Evolutionary conservation across 306 rosid species (phyloP), one percentile per base, ranked within the genome.

Genomic region (Pyrus communis): DNA sequence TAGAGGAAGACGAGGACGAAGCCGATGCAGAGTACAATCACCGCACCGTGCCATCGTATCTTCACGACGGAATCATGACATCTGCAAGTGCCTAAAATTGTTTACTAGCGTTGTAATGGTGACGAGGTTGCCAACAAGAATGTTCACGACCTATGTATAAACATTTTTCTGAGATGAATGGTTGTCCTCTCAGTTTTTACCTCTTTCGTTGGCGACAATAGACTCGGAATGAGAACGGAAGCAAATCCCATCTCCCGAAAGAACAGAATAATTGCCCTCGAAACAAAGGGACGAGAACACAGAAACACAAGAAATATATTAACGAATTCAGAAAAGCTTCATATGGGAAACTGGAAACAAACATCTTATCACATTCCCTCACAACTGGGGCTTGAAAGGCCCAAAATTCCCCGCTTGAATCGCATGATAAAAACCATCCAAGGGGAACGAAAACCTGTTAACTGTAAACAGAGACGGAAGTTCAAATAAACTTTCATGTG

Each of bases 351-450:
- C 86, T 55, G 71, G 45, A 59, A 77, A 79, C 84, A 82, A 67
- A 75, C 77, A 70, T 69, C 86, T 71, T 72, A 75, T 43, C 82
- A 77, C 63, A 66, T 71, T 71, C 80, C 81, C 83, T 66, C 73
- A 58, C 70, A 81, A 81, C 80, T 77, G 64, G 85, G 70, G 74
- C 76, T 75, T 80, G 64, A 72, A 77, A 77, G 82, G 82, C 85
- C 86, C 83, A 84, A 83, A 86, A 83, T 59, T 90, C 67, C 93
- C 94, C 96, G 80, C 87, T 81, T 70, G 90, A 87, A 86, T 76
- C 86, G 91, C 89, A 81, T 81, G 74, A 82, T 81, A 87, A 92
- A 84, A 83, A 76, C 84, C 85, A 90, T 81, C 83, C 96, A 85
- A 85, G 87, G 61, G 88, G 78, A 71, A 79, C 83, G 60, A 69